A percentile compares a stretch with the other conserved stretches of the same genome.
Evolutionary conservation across 169 alveolate genomes (phyloP).

Genomic region (Plasmodium vinckei): DNA sequence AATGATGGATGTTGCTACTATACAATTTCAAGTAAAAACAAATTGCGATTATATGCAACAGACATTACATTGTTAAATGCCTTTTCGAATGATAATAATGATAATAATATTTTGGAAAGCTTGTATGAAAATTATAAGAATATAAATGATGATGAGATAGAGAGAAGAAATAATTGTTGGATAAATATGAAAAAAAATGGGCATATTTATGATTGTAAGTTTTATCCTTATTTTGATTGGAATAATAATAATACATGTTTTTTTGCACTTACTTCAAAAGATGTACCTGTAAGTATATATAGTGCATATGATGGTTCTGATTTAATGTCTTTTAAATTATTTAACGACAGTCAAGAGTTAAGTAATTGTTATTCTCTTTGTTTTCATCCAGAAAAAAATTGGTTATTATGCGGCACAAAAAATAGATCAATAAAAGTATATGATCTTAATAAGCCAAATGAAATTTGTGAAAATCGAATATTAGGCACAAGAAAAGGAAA

Average conservation of each 20-base stretch:
- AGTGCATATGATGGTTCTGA: constrained; percentile 70
- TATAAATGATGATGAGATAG: constrained; percentile 4
- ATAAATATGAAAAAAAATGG: constrained; percentile 16
- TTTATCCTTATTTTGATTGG: constrained; percentile 74
- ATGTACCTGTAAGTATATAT: constrained; percentile 29
- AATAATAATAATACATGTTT: constrained; percentile 42
- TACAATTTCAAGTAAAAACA: constrained; percentile 32
- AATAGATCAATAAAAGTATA: constrained; percentile 40
- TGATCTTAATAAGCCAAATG: constrained; percentile 50
- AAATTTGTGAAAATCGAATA: constrained; percentile 55
- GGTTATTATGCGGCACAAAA: constrained; percentile 65
- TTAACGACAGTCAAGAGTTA: constrained; percentile 24
- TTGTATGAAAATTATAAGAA: constrained; percentile 10
- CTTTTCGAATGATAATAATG: neutral
- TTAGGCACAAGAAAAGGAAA: constrained; percentile 65
- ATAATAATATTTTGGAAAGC: neutral
- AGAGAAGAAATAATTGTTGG: constrained; percentile 32
- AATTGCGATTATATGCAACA: constrained; percentile 42
- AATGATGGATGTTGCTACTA: constrained; percentile 66
- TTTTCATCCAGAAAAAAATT: constrained; percentile 66
- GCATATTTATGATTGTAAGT: constrained; percentile 63
- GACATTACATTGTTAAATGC: constrained; percentile 9
- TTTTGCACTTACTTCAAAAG: constrained; percentile 30
- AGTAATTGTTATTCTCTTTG: constrained; percentile 61
- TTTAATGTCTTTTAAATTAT: constrained; percentile 35